Conservation (phyloP, 2,329 filamentous ascomycete species). For the Didymellaceae sp. region DNA sequence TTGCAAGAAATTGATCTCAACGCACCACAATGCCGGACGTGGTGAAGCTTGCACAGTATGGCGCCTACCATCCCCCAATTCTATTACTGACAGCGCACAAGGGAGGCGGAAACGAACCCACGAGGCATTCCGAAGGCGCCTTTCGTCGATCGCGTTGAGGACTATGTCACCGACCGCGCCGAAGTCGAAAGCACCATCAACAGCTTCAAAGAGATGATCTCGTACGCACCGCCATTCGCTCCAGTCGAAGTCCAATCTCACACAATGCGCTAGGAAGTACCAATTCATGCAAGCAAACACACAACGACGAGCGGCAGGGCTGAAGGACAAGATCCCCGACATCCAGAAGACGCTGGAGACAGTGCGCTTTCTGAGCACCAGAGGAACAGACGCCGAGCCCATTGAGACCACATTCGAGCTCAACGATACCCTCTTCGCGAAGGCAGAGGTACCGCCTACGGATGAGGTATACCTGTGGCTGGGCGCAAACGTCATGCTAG, state of each 20-base stretch:
- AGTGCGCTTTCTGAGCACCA: slow-evolving; percentile 80
- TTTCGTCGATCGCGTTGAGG: slow-evolving; percentile 87
- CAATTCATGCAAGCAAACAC: slow-evolving; percentile 99
- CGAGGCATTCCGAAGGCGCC: slow-evolving; percentile 83
- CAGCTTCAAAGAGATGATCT: slow-evolving; percentile 92
- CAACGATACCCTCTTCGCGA: slow-evolving; percentile 93
- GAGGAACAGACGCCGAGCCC: slow-evolving; percentile 72
- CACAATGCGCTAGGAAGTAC: slow-evolving; percentile 75
- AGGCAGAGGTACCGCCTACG: slow-evolving; percentile 79
- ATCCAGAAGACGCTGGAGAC: slow-evolving; percentile 96
- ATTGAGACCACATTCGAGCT: slow-evolving; percentile 95
- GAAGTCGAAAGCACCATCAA: slow-evolving; percentile 83
- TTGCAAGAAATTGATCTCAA: background rate
- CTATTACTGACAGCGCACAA: background rate
- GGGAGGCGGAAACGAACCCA: slow-evolving; percentile 68
- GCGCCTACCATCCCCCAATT: background rate
- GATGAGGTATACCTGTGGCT: slow-evolving; percentile 97
- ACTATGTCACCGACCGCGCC: slow-evolving; percentile 78
- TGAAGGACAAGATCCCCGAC: slow-evolving; percentile 95
- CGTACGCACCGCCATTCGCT: slow-evolving; percentile 59
- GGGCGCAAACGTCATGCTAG: slow-evolving; percentile 97
- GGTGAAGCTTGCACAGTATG: slow-evolving; percentile 22
- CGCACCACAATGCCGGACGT: slow-evolving; percentile 13
- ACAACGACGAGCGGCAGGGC: slow-evolving; percentile 77
- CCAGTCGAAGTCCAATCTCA: slow-evolving; percentile 17